Evolutionary conservation across 2,329 filamentous ascomycete species (phyloP).

Genomic region (Drechslera avenae): DNA sequence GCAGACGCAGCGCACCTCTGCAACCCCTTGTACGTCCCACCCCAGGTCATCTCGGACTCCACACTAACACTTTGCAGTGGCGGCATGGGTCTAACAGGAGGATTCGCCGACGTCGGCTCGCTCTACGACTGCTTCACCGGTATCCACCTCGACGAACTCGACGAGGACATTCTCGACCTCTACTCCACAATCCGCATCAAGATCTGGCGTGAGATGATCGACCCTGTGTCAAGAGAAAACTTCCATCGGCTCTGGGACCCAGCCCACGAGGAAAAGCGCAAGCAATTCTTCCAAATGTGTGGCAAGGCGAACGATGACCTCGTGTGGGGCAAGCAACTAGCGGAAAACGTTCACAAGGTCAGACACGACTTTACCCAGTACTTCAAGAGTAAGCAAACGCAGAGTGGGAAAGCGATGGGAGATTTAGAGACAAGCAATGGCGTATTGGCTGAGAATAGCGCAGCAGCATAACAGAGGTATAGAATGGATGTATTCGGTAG

Average conservation of each 20-base stretch:
- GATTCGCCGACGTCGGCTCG: constrained; percentile 67
- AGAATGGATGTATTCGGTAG: too few relatives aligned
- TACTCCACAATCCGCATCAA: constrained; percentile 43
- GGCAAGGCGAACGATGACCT: constrained; percentile 38
- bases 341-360: constrained; percentile 35
- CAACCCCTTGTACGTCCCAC: constrained; percentile 52
- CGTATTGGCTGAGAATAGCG: constrained; percentile 11
- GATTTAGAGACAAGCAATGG: constrained; percentile 5
- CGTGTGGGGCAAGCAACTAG: constrained; percentile 32
- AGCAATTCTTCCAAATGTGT: constrained; percentile 44
- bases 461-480: neutral
- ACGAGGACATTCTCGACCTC: constrained; percentile 43
- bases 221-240: constrained; percentile 50
- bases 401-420: constrained; percentile 2
- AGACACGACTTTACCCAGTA: constrained; percentile 46
- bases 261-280: constrained; percentile 28
- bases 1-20: constrained; percentile 67
- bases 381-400: constrained; percentile 37
- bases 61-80: constrained; percentile 47
- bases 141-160: constrained; percentile 42
- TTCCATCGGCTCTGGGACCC: constrained; percentile 45
- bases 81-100: constrained; percentile 67
- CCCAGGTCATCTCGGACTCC: neutral
- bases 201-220: constrained; percentile 44
- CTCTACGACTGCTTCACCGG: constrained; percentile 63